Base-by-base conservation (phyloP, 2,329 filamentous ascomycete species). In the Beauveria pseudobassiana region DNA sequence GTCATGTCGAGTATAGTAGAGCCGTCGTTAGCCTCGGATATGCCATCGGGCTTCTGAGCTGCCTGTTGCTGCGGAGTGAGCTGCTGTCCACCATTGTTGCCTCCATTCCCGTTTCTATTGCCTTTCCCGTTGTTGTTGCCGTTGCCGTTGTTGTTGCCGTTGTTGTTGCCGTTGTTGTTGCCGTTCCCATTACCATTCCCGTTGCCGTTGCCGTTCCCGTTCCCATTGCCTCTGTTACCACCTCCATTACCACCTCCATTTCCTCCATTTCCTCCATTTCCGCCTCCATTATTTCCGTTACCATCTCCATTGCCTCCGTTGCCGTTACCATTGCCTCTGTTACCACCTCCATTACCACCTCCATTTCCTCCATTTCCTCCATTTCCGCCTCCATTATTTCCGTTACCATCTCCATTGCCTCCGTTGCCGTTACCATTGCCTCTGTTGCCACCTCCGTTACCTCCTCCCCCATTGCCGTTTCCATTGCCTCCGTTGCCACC, bases 1-100 rank as follows among this genome's bases (percentile, higher is more conserved):
- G 79, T 84, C 60, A 76, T 78, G 67, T 86, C 82, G 26, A 86
- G 68, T 43, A 84, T 84, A 45, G 72, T 81, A 3, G 79, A 81
- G 5, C 82, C 82, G 69, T 85, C 82, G 0, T 78, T 78, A 2
- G 82, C 81, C 26, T 65, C 63, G 5, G 76, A 74, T 20, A 79
- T 63, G 34, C 57, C 57, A 26, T n/a, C 46, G 3, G 30, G 22
- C 22, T 30, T 30, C 38, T 59, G 57, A 18, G 45, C 45, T n/a
- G 55, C 55, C 45, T 42, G 20, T 49, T 50, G 16, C 34, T 50
- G 55, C 8, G 55, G 26, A 2, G 55, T 58, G 4, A 22, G 45
- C 38, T 38, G 48, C 8, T 54, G 18, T 10, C 51, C 50, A 16
- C 10, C 14, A 7, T 34, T 52, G 1, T 43, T 30, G n/a, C 42